phyloP scores from a whole-genome alignment of 169 alveolate species.

The Cryptosporidium ubiquitum region DNA sequence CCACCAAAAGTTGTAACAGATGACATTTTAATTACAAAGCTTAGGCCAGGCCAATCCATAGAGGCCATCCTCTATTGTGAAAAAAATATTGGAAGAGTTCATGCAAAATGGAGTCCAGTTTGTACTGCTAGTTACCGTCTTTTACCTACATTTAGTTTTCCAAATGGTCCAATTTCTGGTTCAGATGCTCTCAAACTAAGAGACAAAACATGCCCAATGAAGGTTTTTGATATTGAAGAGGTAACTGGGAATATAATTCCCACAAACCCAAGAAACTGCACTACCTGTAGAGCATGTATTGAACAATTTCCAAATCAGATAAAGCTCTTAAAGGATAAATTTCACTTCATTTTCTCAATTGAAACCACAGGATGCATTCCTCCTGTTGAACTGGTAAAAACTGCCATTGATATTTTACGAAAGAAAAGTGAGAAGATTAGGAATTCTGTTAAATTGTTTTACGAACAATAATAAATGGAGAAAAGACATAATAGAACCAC shows the following conservation, averaged over 20 bases:
- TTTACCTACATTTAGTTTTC: slow-evolving; percentile 85
- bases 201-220: slow-evolving; percentile 91
- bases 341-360: slow-evolving; percentile 87
- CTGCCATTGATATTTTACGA: slow-evolving; percentile 77
- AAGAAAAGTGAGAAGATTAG: slow-evolving; percentile 76
- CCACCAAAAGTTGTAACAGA: slow-evolving; percentile 93
- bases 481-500: background rate
- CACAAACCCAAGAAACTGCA: slow-evolving; percentile 92
- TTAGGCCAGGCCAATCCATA: slow-evolving; percentile 92
- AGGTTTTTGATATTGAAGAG: slow-evolving; percentile 93
- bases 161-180: slow-evolving; percentile 82
- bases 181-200: slow-evolving; percentile 91
- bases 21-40: slow-evolving; percentile 94
- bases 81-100: slow-evolving; percentile 97
- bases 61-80: slow-evolving; percentile 92
- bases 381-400: slow-evolving; percentile 80
- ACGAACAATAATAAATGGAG: slow-evolving; percentile 19
- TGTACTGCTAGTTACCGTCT: slow-evolving; percentile 97
- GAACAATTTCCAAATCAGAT: slow-evolving; percentile 89
- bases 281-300: slow-evolving; percentile 97
- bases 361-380: slow-evolving; percentile 85
- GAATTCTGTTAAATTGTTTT: slow-evolving; percentile 70
- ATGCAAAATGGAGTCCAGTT: slow-evolving; percentile 99
- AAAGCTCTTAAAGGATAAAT: slow-evolving; percentile 83
- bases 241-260: slow-evolving; percentile 86